These are phyloP conservation scores for Beauveria brongniartii DNA, from an alignment of 2,329 filamentous ascomycete species.

Conservation along the genomic window DNA sequence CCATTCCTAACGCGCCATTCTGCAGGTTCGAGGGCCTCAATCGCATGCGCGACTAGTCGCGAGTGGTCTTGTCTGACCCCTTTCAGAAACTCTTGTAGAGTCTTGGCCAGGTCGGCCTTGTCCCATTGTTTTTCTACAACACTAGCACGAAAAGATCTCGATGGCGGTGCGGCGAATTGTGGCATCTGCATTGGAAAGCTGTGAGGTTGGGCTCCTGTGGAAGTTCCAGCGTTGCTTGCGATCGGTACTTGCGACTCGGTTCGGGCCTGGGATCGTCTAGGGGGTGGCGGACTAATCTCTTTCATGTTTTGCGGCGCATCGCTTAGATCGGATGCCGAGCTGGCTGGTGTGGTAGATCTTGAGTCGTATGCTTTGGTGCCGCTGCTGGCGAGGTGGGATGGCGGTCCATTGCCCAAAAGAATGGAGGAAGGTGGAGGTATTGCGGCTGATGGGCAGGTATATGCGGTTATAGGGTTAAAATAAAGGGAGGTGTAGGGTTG, in stretches of 20 bases:
- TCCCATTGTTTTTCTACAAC: background rate
- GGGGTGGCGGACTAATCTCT: slow-evolving; percentile 22
- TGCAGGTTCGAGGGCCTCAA: slow-evolving; percentile 35
- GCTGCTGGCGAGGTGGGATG: background rate
- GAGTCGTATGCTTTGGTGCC: background rate
- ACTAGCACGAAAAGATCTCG: background rate
- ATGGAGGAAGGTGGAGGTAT: background rate
- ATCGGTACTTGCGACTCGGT: background rate
- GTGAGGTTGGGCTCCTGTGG: slow-evolving; percentile 12
- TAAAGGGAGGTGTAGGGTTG: background rate
- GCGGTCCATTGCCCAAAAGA: background rate
- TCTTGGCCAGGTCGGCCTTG: background rate
- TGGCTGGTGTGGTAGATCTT: background rate
- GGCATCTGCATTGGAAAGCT: background rate
- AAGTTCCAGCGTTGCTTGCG: background rate
- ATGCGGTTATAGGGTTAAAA: background rate
- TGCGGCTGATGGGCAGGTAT: background rate
- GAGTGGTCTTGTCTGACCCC: slow-evolving; percentile 39
- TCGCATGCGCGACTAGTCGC: slow-evolving; percentile 35
- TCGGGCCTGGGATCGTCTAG: slow-evolving; percentile 16
- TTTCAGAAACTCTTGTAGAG: slow-evolving; percentile 30
- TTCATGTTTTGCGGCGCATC: background rate
- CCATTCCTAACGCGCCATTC: slow-evolving; percentile 33
- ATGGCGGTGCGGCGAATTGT: slow-evolving; percentile 13
- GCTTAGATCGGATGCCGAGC: background rate